A percentile compares a stretch with the other conserved stretches of the same genome.
Conservation (phyloP, 108 stramenopile genomes). For the Skeletonema grethae region DNA sequence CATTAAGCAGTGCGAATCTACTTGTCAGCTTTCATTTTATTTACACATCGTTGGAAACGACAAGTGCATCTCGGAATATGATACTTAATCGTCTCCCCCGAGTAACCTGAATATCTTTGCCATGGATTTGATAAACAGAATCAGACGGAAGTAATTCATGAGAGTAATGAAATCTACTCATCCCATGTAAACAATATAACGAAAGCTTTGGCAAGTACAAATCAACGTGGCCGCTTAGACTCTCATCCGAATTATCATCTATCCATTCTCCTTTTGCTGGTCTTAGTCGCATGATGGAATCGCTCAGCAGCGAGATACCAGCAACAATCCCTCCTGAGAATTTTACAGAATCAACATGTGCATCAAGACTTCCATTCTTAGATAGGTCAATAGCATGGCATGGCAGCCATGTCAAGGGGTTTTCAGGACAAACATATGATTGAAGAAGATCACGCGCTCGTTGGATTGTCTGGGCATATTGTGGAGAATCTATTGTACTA, state of each 20-base stretch:
- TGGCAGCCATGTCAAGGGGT: slow-evolving; percentile 61
- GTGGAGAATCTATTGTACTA: background rate
- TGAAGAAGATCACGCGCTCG: slow-evolving; percentile 54
- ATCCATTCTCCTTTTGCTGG: slow-evolving; percentile 50
- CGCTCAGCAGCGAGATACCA: slow-evolving; percentile 77
- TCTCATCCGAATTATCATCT: background rate
- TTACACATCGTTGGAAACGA: background rate
- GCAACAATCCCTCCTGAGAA: slow-evolving; percentile 90
- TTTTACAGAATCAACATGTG: slow-evolving; percentile 91
- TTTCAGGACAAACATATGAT: slow-evolving; percentile 43
- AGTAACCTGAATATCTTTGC: slow-evolving; percentile 36
- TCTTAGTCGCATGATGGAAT: slow-evolving; percentile 73
- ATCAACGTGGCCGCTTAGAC: slow-evolving; percentile 56
- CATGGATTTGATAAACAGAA: slow-evolving; percentile 48
- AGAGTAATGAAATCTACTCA: slow-evolving; percentile 69
- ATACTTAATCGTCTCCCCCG: slow-evolving; percentile 73
- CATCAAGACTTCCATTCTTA: slow-evolving; percentile 69
- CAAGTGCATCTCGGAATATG: slow-evolving; percentile 77
- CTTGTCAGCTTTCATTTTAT: background rate
- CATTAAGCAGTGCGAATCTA: no score
- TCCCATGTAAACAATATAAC: slow-evolving; percentile 71
- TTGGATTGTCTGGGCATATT: slow-evolving; percentile 34
- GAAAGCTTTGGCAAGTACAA: slow-evolving; percentile 74
- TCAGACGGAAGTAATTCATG: slow-evolving; percentile 68
- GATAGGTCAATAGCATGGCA: slow-evolving; percentile 88